Percentiles rank a stretch among this genome's conserved stretches.
Evolutionary conservation across 257 asterid genomes (phyloP).

Genomic region (Ilex asprella): DNA sequence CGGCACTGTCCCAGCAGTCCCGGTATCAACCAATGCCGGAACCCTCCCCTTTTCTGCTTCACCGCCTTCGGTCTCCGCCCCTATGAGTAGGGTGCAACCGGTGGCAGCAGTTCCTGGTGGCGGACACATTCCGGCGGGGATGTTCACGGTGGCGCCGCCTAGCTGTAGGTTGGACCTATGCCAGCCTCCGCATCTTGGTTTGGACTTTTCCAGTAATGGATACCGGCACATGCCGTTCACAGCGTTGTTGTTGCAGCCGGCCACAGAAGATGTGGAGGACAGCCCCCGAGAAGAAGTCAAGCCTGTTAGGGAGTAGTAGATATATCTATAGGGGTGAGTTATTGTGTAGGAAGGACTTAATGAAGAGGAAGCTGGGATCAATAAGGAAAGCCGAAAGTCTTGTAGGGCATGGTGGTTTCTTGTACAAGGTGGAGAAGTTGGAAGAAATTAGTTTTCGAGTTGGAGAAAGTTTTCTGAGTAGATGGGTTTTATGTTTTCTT

Average conservation of each 20-base stretch:
- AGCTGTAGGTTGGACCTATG: conserved; percentile 44
- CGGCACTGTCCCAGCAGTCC: conserved; percentile 44
- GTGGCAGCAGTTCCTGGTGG: conserved; percentile 2
- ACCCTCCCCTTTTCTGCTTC: conserved; percentile 9
- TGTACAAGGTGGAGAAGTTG: too few relatives aligned
- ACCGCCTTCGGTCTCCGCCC: conserved; percentile 17
- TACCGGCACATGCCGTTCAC: conserved; percentile 64
- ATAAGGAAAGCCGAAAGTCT: too few relatives aligned
- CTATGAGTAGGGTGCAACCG: conserved; percentile 8
- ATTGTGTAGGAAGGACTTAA: background rate
- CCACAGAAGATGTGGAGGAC: conserved; percentile 31
- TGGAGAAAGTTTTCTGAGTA: too few relatives aligned
- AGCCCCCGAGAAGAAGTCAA: background rate
- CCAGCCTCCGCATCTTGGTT: conserved; percentile 30
- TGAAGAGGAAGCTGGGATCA: background rate
- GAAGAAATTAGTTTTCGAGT: too few relatives aligned
- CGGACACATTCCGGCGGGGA: background rate
- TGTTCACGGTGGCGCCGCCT: conserved; percentile 17
- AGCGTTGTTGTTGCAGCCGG: conserved; percentile 57
- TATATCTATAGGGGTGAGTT: conserved; percentile 5
- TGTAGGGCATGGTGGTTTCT: too few relatives aligned
- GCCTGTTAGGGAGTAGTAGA: conserved; percentile 1
- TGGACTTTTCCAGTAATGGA: conserved; percentile 27
- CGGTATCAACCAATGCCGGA: conserved; percentile 25
- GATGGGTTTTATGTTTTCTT: too few relatives aligned